Base-by-base conservation (phyloP, 257 asterid genomes). In the Thymus quinquecostatus region DNA sequence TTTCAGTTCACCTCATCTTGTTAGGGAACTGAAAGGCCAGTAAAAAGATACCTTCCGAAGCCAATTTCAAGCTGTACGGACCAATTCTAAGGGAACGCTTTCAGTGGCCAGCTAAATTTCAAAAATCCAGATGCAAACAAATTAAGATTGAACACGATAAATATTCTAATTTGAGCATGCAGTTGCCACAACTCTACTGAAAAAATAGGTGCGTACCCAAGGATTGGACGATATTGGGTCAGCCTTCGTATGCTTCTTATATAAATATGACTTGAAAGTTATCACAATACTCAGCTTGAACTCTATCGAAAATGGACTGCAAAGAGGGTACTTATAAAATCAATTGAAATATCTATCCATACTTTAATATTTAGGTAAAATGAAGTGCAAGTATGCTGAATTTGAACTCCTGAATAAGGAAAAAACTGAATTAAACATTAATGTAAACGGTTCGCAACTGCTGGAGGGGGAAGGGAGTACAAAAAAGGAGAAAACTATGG, bases 301-400 rank as follows among this genome's bases (percentile, higher is more conserved):
- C 86, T 88, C 97, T 27, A 91, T 49, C 27, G 97, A 91, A 72
- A 91, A 91, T 60, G 97, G 95, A 67, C 97, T 90, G 86, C 83
- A 75, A 47, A 68, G 68, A 71, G 44, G 66, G 61, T 2, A 8
- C 57, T 70, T 51, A 54, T 43, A 67, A 68, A 50, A 54, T 53
- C n/a, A 54, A 51, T 60, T 45, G 32, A 30, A 30, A 73, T 40
- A 41, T 10, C 5, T 32, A 10, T 48, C 9, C 63, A 47, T 77
- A 61, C 38, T 44, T 57, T 49, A 51, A 51, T 34, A 58, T 44
- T n/a, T n/a, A n/a, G n/a, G n/a, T n/a, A n/a, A n/a, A n/a, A n/a
- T n/a, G n/a, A n/a, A n/a, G n/a, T n/a, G n/a, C n/a, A n/a, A n/a
- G n/a, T n/a, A n/a, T n/a, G n/a, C n/a, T n/a, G n/a, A n/a, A n/a